Evolutionary conservation across 2,329 filamentous ascomycete genomes (phyloP).

Genomic region (Cephalotrichum gorgonifer): DNA sequence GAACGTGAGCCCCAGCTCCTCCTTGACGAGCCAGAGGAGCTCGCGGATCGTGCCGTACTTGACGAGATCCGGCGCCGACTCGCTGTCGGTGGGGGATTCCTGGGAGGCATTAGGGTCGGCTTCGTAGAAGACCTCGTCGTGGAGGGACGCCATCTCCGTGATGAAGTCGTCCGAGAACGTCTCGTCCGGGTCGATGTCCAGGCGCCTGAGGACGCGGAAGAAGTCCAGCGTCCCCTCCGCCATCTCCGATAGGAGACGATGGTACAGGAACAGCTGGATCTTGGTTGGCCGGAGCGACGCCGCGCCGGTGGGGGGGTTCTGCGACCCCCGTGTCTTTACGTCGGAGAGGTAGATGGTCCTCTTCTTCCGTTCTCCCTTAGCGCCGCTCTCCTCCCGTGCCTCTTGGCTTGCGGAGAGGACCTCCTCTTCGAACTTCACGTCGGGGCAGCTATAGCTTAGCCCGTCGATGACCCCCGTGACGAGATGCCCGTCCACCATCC

Average conservation of each 20-base stretch:
- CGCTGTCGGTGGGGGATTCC: conserved; percentile 9
- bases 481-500: conserved; percentile 67
- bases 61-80: conserved; percentile 23
- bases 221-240: conserved; percentile 63
- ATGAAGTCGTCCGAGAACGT: conserved; percentile 73
- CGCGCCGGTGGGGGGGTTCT: conserved; percentile 52
- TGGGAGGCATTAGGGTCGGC: not conserved
- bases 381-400: conserved; percentile 8
- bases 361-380: not conserved
- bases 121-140: conserved; percentile 55
- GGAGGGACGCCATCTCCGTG: conserved; percentile 58
- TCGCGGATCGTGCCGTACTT: conserved; percentile 38
- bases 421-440: conserved; percentile 56
- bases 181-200: conserved; percentile 53
- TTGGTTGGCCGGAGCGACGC: conserved; percentile 65
- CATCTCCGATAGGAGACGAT: conserved; percentile 69
- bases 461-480: conserved; percentile 88
- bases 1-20: conserved; percentile 41
- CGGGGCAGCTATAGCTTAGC: conserved; percentile 66
- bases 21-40: conserved; percentile 32
- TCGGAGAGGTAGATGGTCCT: conserved; percentile 66
- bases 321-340: conserved; percentile 69
- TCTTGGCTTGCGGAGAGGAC: conserved; percentile 20
- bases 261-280: conserved; percentile 86
- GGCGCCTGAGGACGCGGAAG: conserved; percentile 57